These are phyloP conservation scores for Xylaria curta DNA, from an alignment of 495 filamentous ascomycete genomes.

Conservation along the genomic window DNA sequence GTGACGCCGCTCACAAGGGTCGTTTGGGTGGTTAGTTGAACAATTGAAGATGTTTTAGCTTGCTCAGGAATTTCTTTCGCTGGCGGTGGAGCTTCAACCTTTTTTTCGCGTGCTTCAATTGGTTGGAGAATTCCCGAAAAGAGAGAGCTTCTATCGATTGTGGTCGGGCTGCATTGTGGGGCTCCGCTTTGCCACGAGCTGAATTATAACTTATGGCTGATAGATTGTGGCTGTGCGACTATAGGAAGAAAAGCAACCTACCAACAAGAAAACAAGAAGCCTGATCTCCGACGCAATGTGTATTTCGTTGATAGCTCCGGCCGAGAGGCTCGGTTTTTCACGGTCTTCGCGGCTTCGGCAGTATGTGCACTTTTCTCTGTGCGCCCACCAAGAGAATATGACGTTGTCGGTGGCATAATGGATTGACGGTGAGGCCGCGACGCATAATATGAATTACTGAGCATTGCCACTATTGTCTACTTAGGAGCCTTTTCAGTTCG, in stretches of 20 bases:
- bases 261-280: too few species aligned
- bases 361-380: too few species aligned
- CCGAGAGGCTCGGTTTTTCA: too few species aligned
- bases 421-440: neutral
- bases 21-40: neutral
- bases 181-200: neutral
- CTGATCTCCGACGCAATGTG: too few species aligned
- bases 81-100: slow-evolving; percentile 9
- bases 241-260: too few species aligned
- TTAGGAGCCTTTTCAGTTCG: neutral
- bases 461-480: neutral
- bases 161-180: neutral
- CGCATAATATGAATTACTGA: neutral
- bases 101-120: slow-evolving; percentile 15
- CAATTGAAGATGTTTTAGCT: slow-evolving; percentile 1
- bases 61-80: slow-evolving; percentile 21
- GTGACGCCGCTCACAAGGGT: slow-evolving; percentile 3
- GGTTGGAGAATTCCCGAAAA: neutral
- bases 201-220: too few species aligned
- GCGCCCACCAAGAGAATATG: neutral
- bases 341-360: too few species aligned
- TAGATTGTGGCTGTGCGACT: neutral
- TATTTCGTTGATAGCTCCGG: too few species aligned
- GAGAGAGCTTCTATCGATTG: slow-evolving; percentile 15
- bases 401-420: neutral